Percentiles rank a stretch among this genome's conserved stretches.
phyloP scores from a whole-genome alignment of 2,329 filamentous ascomycete species.

The Nemania serpens region DNA sequence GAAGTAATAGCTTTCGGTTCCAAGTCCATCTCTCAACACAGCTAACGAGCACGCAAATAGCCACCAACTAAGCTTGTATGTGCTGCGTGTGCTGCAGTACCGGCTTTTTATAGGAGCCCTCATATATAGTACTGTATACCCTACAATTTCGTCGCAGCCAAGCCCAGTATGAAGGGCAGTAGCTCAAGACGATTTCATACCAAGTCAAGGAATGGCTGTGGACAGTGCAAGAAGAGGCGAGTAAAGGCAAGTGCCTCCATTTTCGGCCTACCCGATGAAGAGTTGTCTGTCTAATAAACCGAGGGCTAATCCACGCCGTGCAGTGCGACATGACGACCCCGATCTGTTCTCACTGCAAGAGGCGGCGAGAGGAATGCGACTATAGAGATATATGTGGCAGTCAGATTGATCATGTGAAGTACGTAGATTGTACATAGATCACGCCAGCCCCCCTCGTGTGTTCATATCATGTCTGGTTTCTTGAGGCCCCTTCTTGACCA shows the following conservation, averaged over 20 bases:
- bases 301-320: background rate
- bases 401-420: background rate
- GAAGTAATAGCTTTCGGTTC: background rate
- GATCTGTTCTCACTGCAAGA: background rate
- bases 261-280: background rate
- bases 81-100: background rate
- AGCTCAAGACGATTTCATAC: background rate
- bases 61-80: background rate
- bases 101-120: too few relatives aligned
- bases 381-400: background rate
- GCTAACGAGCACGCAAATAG: background rate
- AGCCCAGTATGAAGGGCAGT: background rate
- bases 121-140: background rate
- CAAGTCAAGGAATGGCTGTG: background rate
- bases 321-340: background rate
- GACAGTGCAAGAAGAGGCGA: background rate
- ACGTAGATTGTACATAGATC: background rate
- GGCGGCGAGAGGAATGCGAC: background rate
- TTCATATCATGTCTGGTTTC: too few relatives aligned
- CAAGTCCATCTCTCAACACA: background rate
- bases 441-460: too few relatives aligned
- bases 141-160: background rate
- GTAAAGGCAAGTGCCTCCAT: background rate
- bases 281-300: background rate
- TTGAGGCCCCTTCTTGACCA: background rate